Evolutionary conservation across 164 flowering plant genomes (phyloP), one percentile per base, ranked within the genome.

Genomic region (Stephania yunnanensis): DNA sequence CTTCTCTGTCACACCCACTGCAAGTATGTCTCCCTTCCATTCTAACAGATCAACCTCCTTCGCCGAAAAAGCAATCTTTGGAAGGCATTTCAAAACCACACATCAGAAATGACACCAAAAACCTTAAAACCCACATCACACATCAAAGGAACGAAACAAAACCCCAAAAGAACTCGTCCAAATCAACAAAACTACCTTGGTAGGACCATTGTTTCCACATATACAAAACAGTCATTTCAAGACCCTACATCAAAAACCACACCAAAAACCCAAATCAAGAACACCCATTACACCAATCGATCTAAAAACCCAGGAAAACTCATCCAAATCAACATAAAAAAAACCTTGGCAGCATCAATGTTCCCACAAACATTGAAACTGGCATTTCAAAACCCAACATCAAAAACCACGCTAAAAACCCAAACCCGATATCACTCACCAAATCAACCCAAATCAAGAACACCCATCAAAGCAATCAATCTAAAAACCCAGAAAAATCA

Each of bases 21-120:
- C 97, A 55, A 95, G 91, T 36, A 95, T 83, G 83, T 95, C 99
- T 71, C 99, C 99, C 82, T 91, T 91, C 99, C 99, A 95, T 88
- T 92, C 94, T 58, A 79, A 83, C 81, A 81, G 71, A 72, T 77
- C 80, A 19, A 77, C 71, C 31, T 83, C 85, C 70, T 76, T 81
- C 29, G 75, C 85, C 13, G 80, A 36, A 74, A 83, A 77, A 46
- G 58, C 71, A 69, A 79, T 80, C 85, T 83, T 19, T 69, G 48
- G n/a, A 61, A 48, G 8, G 20, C 73, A 74, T 58, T 58, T 58
- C 22, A 58, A 58, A 58, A 58, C 65, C 65, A 29, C 5, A 4
- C n/a, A 58, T 4, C 17, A 13, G 4, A 10, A 55, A 55, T 1
- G 1, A 17, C 64, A 19, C 4, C 44, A 52, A 7, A 71, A 52